Conservation (phyloP, 495 filamentous ascomycete species). For the Sphaerosporella brunnea region DNA sequence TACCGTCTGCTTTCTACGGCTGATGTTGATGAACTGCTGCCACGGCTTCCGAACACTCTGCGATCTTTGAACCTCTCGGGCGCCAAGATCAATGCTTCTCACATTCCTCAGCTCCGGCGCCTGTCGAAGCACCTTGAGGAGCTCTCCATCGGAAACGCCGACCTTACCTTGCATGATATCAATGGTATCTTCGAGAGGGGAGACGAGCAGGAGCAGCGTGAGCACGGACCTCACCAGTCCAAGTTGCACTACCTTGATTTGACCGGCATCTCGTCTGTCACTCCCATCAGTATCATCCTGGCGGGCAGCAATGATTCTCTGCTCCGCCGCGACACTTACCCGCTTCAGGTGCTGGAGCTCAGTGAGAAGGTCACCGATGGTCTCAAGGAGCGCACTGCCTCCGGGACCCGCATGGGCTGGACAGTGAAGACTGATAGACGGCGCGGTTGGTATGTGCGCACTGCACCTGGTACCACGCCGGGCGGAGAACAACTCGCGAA, state of each 20-base stretch:
- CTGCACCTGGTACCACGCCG: conserved; percentile 28
- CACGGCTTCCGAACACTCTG: conserved; percentile 48
- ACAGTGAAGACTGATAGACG: conserved; percentile 44
- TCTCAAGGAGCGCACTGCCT: conserved; percentile 34
- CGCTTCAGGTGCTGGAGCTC: conserved; percentile 66
- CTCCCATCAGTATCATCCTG: conserved; percentile 43
- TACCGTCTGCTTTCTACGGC: conserved; percentile 51
- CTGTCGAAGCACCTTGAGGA: conserved; percentile 70
- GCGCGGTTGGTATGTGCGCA: conserved; percentile 50
- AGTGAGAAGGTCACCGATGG: conserved; percentile 50
- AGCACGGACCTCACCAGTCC: conserved; percentile 27
- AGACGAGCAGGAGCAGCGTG: conserved; percentile 25
- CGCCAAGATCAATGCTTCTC: conserved; percentile 45
- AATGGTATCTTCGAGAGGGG: conserved; percentile 38
- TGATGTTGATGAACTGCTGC: conserved; percentile 48
- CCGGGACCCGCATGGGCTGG: conserved; percentile 42
- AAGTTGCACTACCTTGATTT: conserved; percentile 66
- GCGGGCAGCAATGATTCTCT: conserved; percentile 36
- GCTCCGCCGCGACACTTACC: conserved; percentile 43
- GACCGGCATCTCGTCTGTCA: conserved; percentile 38
- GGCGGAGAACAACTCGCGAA: conserved; percentile 29
- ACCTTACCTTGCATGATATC: conserved; percentile 47
- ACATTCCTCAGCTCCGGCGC: conserved; percentile 44
- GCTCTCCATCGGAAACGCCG: conserved; percentile 49
- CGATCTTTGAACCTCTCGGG: conserved; percentile 64